A percentile compares a stretch with the other conserved stretches of the same genome.
Conservation (phyloP, 2,329 filamentous ascomycete species). For the Colletotrichum sojae region DNA sequence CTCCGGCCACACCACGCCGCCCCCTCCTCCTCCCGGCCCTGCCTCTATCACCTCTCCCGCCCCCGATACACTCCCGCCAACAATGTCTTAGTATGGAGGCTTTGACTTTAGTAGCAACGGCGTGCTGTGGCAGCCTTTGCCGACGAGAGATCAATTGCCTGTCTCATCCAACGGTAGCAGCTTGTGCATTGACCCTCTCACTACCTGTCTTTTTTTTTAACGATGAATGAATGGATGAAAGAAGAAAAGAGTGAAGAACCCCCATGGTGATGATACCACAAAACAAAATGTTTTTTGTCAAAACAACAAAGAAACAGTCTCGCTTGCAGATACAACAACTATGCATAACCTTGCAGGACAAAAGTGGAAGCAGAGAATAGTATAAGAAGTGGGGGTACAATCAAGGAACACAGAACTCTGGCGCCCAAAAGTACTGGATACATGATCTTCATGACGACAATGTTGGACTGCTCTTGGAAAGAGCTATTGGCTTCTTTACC, state of each 20-base stretch:
- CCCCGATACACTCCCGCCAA: slow-evolving; percentile 4
- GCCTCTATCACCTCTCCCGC: slow-evolving; percentile 17
- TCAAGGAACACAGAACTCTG: slow-evolving; percentile 26
- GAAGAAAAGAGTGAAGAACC: slow-evolving; percentile 1
- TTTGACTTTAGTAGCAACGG: background rate
- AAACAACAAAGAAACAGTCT: slow-evolving; percentile 3
- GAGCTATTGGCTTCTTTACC: background rate
- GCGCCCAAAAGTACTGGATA: slow-evolving; percentile 8
- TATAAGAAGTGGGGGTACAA: background rate
- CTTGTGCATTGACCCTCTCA: background rate
- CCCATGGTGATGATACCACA: slow-evolving; percentile 7
- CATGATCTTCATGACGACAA: background rate
- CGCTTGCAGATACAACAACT: background rate
- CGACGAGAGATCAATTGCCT: too few relatives aligned
- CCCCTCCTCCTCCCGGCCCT: slow-evolving; percentile 19
- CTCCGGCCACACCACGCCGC: slow-evolving; percentile 36
- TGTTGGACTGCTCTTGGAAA: background rate
- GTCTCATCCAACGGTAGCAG: background rate
- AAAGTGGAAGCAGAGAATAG: background rate
- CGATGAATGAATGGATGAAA: slow-evolving; percentile 33
- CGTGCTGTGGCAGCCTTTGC: background rate
- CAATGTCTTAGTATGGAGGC: slow-evolving; percentile 17
- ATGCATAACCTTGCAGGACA: background rate
- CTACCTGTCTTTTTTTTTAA: background rate
- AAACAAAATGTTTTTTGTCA: background rate